phyloP scores from a whole-genome alignment of 176 grass and related monocot species.

The Juncus effusus region DNA sequence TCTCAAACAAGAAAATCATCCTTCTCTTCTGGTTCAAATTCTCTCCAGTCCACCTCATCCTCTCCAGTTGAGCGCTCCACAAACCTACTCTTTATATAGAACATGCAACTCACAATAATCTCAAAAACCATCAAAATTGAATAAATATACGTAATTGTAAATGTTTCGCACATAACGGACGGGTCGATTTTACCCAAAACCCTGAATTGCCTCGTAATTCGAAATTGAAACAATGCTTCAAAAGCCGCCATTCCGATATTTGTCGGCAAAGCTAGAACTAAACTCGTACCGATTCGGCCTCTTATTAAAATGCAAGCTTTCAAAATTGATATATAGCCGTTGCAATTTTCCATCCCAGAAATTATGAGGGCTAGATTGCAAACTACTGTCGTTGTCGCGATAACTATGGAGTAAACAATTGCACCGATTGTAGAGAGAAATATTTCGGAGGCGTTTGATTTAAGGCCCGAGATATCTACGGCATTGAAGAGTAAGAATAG shows the following conservation, averaged over 20 bases:
- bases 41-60: slow-evolving; percentile 34
- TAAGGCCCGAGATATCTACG: slow-evolving; percentile 39
- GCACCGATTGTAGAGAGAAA: slow-evolving; percentile 58
- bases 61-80: slow-evolving; percentile 32
- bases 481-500: slow-evolving; percentile 65
- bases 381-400: slow-evolving; percentile 58
- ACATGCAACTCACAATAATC: slow-evolving; percentile 71
- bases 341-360: slow-evolving; percentile 49
- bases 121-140: slow-evolving; percentile 70
- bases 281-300: slow-evolving; percentile 34
- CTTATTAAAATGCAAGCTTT: slow-evolving; percentile 56
- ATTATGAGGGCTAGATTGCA: slow-evolving; percentile 73
- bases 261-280: slow-evolving; percentile 61
- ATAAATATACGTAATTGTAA: slow-evolving; percentile 74
- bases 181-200: slow-evolving; percentile 27
- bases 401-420: slow-evolving; percentile 49
- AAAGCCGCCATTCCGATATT: slow-evolving; percentile 52
- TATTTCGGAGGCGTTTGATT: slow-evolving; percentile 30
- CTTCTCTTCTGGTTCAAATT: slow-evolving; percentile 65
- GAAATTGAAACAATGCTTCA: slow-evolving; percentile 75
- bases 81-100: slow-evolving; percentile 45
- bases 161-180: slow-evolving; percentile 60
- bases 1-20: slow-evolving; percentile 45
- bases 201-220: slow-evolving; percentile 46
- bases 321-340: slow-evolving; percentile 49